Conservation (phyloP, 2,329 filamentous ascomycete genomes). For the Pyricularia pennisetigena region DNA sequence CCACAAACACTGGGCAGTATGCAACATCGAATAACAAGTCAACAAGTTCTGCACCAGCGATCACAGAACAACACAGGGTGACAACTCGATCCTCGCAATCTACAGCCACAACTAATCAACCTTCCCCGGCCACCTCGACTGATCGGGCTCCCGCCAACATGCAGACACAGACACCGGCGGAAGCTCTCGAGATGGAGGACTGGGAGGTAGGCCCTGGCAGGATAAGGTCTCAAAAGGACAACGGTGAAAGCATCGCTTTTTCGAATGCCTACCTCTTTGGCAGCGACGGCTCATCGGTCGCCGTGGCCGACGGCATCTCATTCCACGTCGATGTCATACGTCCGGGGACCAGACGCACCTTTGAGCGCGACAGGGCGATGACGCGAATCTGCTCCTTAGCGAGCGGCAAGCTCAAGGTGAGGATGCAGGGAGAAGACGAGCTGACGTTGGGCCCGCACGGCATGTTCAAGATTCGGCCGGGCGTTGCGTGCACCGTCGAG, state of each 20-base stretch:
- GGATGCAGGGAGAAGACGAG: constrained; percentile 17
- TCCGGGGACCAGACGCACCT: constrained; percentile 12
- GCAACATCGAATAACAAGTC: neutral
- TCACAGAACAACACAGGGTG: neutral
- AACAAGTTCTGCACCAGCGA: neutral
- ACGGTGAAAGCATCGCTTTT: constrained; percentile 15
- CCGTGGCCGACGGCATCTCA: constrained; percentile 16
- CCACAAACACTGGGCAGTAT: neutral
- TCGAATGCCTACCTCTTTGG: constrained; percentile 22
- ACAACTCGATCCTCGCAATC: neutral
- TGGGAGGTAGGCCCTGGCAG: constrained; percentile 26
- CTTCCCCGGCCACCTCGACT: neutral
- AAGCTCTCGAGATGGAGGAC: constrained; percentile 22
- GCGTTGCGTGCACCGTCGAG: constrained; percentile 24
- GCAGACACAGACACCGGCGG: constrained; percentile 1
- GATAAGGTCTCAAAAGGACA: constrained; percentile 9
- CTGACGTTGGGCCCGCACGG: constrained; percentile 33
- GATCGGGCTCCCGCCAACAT: neutral
- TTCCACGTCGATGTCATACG: constrained; percentile 18
- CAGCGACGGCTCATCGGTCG: constrained; percentile 11
- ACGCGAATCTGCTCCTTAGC: constrained; percentile 19
- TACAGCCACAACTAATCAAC: neutral
- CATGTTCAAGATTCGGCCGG: constrained; percentile 30
- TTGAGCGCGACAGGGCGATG: constrained; percentile 11
- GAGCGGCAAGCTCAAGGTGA: constrained; percentile 19